Conservation (phyloP, 2,329 filamentous ascomycete genomes). For the Clonostachys chloroleuca region DNA sequence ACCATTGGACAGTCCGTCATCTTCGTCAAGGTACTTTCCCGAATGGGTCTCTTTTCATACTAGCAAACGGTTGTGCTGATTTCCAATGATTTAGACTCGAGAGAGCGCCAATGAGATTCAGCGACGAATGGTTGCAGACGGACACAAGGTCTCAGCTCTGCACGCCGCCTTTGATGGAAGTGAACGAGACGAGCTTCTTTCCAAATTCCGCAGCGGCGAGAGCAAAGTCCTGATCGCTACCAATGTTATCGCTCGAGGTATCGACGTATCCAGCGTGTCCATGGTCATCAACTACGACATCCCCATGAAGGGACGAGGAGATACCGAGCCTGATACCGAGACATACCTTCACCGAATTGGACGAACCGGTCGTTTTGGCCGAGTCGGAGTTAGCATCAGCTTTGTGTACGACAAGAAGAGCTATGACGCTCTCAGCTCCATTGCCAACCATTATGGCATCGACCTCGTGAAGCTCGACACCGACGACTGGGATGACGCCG, state of each 20-base stretch:
- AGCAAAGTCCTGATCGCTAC: conserved; percentile 98
- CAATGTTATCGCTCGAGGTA: conserved; percentile 92
- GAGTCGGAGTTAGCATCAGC: conserved; percentile 91
- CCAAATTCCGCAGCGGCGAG: conserved; percentile 78
- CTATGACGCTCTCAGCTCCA: conserved; percentile 74
- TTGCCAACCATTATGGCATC: conserved; percentile 75
- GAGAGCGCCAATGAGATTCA: conserved; percentile 84
- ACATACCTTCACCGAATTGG: conserved; percentile 98
- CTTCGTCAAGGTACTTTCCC: conserved; percentile 73
- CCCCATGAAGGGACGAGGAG: conserved; percentile 69
- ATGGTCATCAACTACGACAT: conserved; percentile 99
- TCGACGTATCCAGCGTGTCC: conserved; percentile 85
- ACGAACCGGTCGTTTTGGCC: conserved; percentile 92
- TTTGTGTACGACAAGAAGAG: conserved; percentile 87
- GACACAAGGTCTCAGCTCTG: conserved; percentile 86
- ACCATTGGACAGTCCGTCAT: conserved; percentile 97
- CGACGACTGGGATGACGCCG: conserved; percentile 86
- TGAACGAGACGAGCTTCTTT: conserved; percentile 79
- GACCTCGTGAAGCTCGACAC: conserved; percentile 78
- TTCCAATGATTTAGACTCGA: conserved; percentile 56
- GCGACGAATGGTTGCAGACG: conserved; percentile 78
- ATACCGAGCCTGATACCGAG: conserved; percentile 83
- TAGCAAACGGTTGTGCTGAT: background rate
- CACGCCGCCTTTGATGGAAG: conserved; percentile 83
- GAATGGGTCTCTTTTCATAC: background rate